phyloP scores from a whole-genome alignment of 208 protist species.

The Leishmania tropica region DNA sequence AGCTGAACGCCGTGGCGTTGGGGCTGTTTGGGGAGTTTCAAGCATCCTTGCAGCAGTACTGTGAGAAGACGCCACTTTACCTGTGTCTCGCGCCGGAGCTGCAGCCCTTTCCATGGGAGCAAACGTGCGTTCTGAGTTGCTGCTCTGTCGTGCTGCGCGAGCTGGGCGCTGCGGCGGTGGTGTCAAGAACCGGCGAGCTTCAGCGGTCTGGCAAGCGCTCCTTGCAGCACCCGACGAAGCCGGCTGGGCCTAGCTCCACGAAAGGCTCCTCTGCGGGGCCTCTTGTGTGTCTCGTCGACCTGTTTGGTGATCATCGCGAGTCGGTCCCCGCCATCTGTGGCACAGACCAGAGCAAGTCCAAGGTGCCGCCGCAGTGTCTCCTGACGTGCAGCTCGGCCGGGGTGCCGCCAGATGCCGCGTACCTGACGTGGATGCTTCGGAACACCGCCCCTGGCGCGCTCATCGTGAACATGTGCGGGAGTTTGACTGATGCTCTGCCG shows the following conservation, averaged over 20 bases:
- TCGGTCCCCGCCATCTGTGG: slow-evolving; percentile 40
- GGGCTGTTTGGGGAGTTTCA: slow-evolving; percentile 55
- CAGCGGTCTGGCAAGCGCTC: slow-evolving; percentile 5
- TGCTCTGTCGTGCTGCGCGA: slow-evolving; percentile 68
- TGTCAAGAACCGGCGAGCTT: slow-evolving; percentile 36
- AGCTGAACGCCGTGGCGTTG: slow-evolving; percentile 18
- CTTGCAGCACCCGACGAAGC: slow-evolving; percentile 11
- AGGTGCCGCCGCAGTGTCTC: slow-evolving; percentile 38
- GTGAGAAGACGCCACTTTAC: slow-evolving; percentile 50
- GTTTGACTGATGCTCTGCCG: slow-evolving; percentile 39
- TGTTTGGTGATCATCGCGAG: slow-evolving; percentile 57
- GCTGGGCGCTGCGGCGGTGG: slow-evolving; percentile 45
- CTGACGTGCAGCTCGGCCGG: slow-evolving; percentile 38
- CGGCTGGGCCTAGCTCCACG: background rate
- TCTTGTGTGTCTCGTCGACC: slow-evolving; percentile 58
- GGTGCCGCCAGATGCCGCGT: slow-evolving; percentile 38
- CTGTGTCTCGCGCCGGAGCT: slow-evolving; percentile 75
- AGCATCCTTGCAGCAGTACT: slow-evolving; percentile 32
- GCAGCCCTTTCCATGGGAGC: slow-evolving; percentile 72
- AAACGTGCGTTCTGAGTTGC: slow-evolving; percentile 34
- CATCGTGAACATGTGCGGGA: slow-evolving; percentile 52
- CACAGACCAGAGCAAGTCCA: slow-evolving; percentile 30
- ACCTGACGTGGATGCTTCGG: slow-evolving; percentile 48
- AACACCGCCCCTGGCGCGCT: slow-evolving; percentile 13
- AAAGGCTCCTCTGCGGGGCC: slow-evolving; percentile 14